phyloP scores from a whole-genome alignment of 345 rosid species.

The Brassica rapa region DNA sequence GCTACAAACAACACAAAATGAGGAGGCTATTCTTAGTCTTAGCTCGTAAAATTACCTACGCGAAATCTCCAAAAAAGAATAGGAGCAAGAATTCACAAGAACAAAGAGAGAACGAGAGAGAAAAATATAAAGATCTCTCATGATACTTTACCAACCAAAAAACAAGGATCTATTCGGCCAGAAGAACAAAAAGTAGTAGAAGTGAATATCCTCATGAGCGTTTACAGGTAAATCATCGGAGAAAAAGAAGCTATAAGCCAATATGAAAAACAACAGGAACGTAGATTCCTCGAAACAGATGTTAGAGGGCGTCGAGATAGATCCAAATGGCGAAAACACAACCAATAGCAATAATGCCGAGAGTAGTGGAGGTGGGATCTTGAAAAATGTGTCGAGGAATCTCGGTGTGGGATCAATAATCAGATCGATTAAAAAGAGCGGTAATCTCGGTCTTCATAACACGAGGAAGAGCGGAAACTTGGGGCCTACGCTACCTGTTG shows the following conservation, averaged over 20 bases:
- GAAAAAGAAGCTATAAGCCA: conserved; percentile 3
- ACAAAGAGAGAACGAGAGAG: conserved; percentile 12
- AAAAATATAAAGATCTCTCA: conserved; percentile 3
- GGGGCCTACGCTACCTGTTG: conserved; percentile 9
- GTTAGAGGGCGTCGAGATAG: conserved; percentile 53
- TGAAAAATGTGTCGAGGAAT: conserved; percentile 31
- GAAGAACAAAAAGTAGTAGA: conserved; percentile 6
- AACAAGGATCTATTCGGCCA: neutral
- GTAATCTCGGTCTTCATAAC: conserved; percentile 7
- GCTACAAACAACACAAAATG: conserved; percentile 20
- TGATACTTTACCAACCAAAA: conserved; percentile 2
- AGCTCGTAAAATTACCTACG: neutral
- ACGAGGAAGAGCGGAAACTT: conserved; percentile 36
- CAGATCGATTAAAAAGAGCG: conserved; percentile 45
- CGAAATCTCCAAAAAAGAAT: neutral
- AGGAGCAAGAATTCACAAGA: conserved; percentile 22
- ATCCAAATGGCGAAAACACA: conserved; percentile 39
- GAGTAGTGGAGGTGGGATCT: conserved; percentile 25
- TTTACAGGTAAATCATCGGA: neutral
- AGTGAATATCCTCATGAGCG: neutral
- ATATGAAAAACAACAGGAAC: conserved; percentile 30
- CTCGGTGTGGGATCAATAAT: conserved; percentile 39
- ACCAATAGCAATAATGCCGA: conserved; percentile 3
- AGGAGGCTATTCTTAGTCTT: conserved; percentile 31
- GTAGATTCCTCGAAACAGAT: conserved; percentile 52